Evolutionary conservation across 768 basidiomycete species (phyloP), one percentile per base, ranked within the genome.

Genomic region (Gymnopilus dilepis): DNA sequence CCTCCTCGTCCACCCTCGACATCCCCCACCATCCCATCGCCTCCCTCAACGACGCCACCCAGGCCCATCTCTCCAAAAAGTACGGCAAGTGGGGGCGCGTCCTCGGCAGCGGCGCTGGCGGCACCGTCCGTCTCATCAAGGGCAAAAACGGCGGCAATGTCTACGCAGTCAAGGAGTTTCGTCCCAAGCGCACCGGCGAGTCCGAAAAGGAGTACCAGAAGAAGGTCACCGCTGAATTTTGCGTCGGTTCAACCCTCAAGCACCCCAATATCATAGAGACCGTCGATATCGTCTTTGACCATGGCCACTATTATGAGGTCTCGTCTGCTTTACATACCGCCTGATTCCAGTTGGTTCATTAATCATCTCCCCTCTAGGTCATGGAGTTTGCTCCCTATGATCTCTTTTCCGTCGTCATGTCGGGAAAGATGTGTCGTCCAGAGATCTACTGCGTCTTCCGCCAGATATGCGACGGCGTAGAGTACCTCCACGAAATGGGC

Each of bases 381-480:
- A 99, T 99, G 97, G 97, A 99, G 76, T 99, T 97, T 70, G 97
- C 97, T 2, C 97, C 97, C 17, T 97, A 89, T 72, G 97, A 99
- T 78, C 88, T 99, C 59, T 99, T 99, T 80, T 94, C 92, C 61
- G 96, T 98, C 71, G 97, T 99, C 83, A 99, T 99, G 97, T 95
- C 96, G 15, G 93, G 94, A 65, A 97, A 95, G 79, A 99, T 99
- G 97, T 86, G 89, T 62, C 91, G 97, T 22, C 95, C 96, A 54
- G 97, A 99, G 77, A 95, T 98, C 57, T 99, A 97, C 80, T 99
- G 97, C 74, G 95, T 99, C 65, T 99, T 99, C 78, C 92, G 95
- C 62, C 97, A 99, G 77, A 98, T 99, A 67, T 94, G 96, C 76
- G 92, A 94, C 69, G 97, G 97, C 58, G 97, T 99, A 64, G 92